Base-by-base conservation (phyloP, 306 rosid genomes). In the apple (Malus domestica) region DNA sequence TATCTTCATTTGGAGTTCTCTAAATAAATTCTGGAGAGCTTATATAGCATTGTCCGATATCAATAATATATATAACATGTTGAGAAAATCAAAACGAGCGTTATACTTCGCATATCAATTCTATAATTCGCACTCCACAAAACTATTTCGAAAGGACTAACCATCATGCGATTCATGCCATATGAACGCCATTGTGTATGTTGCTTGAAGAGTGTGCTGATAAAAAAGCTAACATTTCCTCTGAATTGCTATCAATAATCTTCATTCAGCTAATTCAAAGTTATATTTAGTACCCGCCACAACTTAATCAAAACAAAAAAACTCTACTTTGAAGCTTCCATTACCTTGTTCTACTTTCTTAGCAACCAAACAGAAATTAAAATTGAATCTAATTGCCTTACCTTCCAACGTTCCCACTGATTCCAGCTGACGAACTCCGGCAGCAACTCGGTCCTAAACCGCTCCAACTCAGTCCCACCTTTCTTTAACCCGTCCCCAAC, bases 321-420 rank as follows among this genome's bases (percentile, higher is more conserved):
- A 62, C 58, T 74, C 68, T 16, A 73, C 20, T 19, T 45, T 74
- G 33, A n/a, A 60, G 61, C 60, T 65, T 51, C 10, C 63, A 51
- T 51, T 54, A 14, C 29, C 67, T 58, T 59, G 63, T 70, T 40
- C 32, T 0, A 23, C 23, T 23, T 23, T 23, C 23, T 23, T 23
- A 23, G 23, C 23, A 23, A 23, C 1, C 23, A 23, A 23, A 23
- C 23, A 23, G 23, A 23, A 23, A 23, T 22, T 35, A 73, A 71
- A 72, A 78, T 40, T 30, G 42, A 83, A 54, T 8, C 22, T 5
- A 67, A 59, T 1, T 46, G 54, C 13, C 45, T 81, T 77, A 95
- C 97, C 97, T 95, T 92, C 98, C 95, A 95, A 72, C 79, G 84
- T 51, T 89, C 92, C 89, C 88, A 85, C 42, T 73, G 81, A 49